Evolutionary conservation across 768 basidiomycete species (phyloP).

Genomic region (Collybiopsis confluens): DNA sequence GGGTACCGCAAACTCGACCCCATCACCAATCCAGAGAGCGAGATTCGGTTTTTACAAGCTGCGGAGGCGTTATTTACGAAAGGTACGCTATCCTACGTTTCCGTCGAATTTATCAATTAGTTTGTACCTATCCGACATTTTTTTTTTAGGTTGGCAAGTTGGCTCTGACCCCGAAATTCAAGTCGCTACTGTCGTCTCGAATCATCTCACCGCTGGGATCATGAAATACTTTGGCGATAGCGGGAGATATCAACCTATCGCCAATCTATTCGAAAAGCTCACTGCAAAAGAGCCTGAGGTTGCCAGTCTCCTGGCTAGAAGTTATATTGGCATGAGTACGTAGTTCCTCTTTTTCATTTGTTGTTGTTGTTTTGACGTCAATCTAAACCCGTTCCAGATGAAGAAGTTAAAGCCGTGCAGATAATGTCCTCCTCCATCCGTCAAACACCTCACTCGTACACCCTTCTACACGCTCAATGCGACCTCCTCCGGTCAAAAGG

Average conservation of each 20-base stretch:
- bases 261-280: constrained; percentile 92
- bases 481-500: constrained; percentile 90
- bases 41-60: constrained; percentile 85
- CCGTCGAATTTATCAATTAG: too few relatives aligned
- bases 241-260: constrained; percentile 80
- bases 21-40: constrained; percentile 83
- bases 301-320: constrained; percentile 77
- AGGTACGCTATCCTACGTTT: constrained; percentile 57
- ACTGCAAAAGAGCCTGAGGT: constrained; percentile 86
- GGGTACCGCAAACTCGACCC: constrained; percentile 96
- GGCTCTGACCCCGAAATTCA: constrained; percentile 99
- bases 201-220: constrained; percentile 91
- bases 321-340: constrained; percentile 98
- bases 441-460: constrained; percentile 87
- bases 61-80: constrained; percentile 87
- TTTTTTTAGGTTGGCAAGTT: constrained; percentile 99
- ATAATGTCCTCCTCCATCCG: constrained; percentile 84
- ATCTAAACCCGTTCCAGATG: constrained; percentile 53
- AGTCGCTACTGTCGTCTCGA: constrained; percentile 93
- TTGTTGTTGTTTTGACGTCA: neutral
- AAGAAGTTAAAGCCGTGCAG: constrained; percentile 97
- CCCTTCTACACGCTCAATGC: constrained; percentile 89
- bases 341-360: constrained; percentile 10
- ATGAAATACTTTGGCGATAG: constrained; percentile 97
- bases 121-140: too few relatives aligned